Evolutionary conservation across 305 asterid genomes (phyloP).

Genomic region (Fraxinus floribunda): DNA sequence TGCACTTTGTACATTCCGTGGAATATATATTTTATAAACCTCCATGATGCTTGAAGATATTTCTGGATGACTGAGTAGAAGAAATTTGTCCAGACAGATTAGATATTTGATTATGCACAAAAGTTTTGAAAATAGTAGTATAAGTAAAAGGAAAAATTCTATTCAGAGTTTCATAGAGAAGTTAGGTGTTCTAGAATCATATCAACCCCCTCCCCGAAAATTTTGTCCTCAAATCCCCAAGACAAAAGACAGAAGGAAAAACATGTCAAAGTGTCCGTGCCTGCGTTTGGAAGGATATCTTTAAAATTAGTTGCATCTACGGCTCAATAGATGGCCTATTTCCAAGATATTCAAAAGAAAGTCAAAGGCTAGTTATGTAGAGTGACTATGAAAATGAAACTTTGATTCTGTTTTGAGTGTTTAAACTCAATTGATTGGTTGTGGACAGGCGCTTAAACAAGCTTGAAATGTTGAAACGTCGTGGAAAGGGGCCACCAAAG

Average conservation of each 20-base stretch:
- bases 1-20: neutral
- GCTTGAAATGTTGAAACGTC: slow-evolving; percentile 92
- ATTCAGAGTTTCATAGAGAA: neutral
- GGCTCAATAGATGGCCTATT: neutral
- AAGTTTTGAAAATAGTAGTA: neutral
- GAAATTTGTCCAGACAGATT: neutral
- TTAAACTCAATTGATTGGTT: slow-evolving; percentile 8
- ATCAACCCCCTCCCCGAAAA: neutral
- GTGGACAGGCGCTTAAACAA: slow-evolving; percentile 62
- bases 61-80: neutral
- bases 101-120: neutral
- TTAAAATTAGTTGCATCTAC: neutral
- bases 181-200: neutral
- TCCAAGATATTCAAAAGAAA: neutral
- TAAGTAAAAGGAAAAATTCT: neutral
- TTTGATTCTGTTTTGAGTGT: neutral
- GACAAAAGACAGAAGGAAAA: neutral
- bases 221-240: neutral
- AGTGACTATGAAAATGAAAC: neutral
- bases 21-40: neutral
- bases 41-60: neutral
- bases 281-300: neutral
- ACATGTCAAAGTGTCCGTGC: neutral
- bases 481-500: slow-evolving; percentile 94
- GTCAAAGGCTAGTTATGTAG: neutral